These are phyloP conservation scores for Dinochytrium kinnereticum DNA, from an alignment of 371 early-diverging fungal genomes.

Conservation along the genomic window DNA sequence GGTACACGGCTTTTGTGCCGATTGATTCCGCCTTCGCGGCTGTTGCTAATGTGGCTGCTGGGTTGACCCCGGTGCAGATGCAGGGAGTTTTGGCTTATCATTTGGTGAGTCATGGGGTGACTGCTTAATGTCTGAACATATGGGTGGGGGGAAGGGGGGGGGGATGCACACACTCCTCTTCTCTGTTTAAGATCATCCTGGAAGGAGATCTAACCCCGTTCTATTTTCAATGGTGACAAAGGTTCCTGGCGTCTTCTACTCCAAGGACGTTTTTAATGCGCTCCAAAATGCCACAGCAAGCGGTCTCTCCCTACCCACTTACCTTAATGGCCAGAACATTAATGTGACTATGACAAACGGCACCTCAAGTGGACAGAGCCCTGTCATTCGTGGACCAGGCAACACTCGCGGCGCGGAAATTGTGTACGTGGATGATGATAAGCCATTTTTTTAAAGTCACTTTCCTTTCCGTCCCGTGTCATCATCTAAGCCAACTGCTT, in stretches of 20 bases:
- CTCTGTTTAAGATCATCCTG: no score
- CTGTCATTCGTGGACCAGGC: constrained; percentile 36
- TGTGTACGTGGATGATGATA: no score
- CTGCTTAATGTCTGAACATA: constrained; percentile 26
- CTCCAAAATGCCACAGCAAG: constrained; percentile 29
- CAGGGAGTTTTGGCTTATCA: constrained; percentile 36
- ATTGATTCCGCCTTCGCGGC: constrained; percentile 41
- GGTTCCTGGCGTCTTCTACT: constrained; percentile 34
- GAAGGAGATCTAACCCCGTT: no score
- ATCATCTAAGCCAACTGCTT: no score
- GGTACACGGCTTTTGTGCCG: constrained; percentile 41
- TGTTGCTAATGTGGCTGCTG: constrained; percentile 25
- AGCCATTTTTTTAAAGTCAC: no score
- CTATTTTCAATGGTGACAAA: no score
- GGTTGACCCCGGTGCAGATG: constrained; percentile 36
- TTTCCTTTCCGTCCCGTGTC: no score
- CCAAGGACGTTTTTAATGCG: constrained; percentile 26
- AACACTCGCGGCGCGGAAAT: no score
- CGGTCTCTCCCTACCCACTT: background rate
- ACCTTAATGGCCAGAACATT: constrained; percentile 21
- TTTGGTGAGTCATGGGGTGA: no score
- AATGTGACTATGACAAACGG: constrained; percentile 14
- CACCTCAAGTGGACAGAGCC: constrained; percentile 24
- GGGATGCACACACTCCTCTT: constrained; percentile 37
- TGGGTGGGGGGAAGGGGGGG: constrained; percentile 31